Evolutionary conservation across 2,329 filamentous ascomycete genomes (phyloP).

Genomic region (Fusarium abutilonis): DNA sequence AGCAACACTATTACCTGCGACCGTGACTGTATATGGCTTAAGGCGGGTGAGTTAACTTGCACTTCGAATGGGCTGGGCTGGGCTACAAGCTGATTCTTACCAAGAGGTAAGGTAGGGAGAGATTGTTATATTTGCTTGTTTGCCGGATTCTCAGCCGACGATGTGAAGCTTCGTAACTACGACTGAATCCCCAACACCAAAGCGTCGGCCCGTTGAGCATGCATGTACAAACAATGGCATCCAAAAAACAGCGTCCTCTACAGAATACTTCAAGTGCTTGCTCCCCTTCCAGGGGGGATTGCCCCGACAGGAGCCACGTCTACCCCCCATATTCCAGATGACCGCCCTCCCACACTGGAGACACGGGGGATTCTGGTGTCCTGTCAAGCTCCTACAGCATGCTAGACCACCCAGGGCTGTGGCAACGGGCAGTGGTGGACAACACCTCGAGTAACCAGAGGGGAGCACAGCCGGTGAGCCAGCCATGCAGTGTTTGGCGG

Average conservation of each 20-base stretch:
- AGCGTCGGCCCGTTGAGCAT: conserved; percentile 14
- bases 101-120: conserved; percentile 6
- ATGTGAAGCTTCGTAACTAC: conserved; percentile 23
- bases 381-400: conserved; percentile 21
- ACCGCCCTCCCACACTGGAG: conserved; percentile 20
- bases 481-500: conserved; percentile 35
- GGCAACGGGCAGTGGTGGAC: conserved; percentile 27
- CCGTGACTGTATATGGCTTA: conserved; percentile 9
- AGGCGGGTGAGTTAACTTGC: conserved; percentile 9
- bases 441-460: conserved; percentile 13
- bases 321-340: conserved; percentile 32
- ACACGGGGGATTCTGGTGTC: conserved; percentile 14
- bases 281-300: conserved; percentile 29
- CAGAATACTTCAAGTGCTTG: background rate
- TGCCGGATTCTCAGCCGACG: conserved; percentile 3
- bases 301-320: conserved; percentile 42
- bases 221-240: background rate
- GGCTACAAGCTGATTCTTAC: conserved; percentile 12
- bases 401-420: conserved; percentile 31
- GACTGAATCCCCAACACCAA: conserved; percentile 22
- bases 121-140: conserved; percentile 9
- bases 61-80: conserved; percentile 11
- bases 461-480: conserved; percentile 41
- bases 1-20: conserved; percentile 19
- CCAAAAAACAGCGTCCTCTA: conserved; percentile 3